phyloP scores from a whole-genome alignment of 768 basidiomycete species.

The Lactarius sp. region DNA sequence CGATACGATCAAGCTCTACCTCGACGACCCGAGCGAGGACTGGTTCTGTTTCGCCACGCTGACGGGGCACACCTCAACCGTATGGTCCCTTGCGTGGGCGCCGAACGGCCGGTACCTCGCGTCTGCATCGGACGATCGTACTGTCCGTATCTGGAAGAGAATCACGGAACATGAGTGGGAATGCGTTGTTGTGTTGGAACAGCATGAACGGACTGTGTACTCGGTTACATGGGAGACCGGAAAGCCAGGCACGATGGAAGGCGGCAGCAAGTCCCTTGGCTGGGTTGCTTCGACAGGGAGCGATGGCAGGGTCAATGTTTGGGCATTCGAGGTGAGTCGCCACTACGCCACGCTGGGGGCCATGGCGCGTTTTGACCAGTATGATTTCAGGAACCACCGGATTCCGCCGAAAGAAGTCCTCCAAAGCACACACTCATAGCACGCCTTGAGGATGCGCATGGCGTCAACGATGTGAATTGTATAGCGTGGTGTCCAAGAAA shows the following conservation, averaged over 20 bases:
- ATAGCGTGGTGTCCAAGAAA: constrained; percentile 76
- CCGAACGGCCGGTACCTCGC: constrained; percentile 78
- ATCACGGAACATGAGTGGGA: constrained; percentile 58
- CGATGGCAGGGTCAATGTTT: constrained; percentile 80
- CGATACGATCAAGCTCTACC: constrained; percentile 89
- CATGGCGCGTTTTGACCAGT: not conserved
- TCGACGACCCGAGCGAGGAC: constrained; percentile 91
- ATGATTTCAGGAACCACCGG: not conserved
- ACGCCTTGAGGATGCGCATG: constrained; percentile 62
- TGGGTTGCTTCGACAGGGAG: constrained; percentile 83
- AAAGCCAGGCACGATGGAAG: constrained; percentile 28
- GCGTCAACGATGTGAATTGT: constrained; percentile 78
- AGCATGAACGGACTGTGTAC: constrained; percentile 74
- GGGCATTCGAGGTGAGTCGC: constrained; percentile 57
- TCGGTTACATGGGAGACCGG: constrained; percentile 67
- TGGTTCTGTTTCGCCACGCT: constrained; percentile 88
- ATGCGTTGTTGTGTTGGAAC: constrained; percentile 51
- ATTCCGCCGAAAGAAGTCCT: constrained; percentile 12
- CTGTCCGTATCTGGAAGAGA: constrained; percentile 82
- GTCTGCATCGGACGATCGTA: constrained; percentile 79
- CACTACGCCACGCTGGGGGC: too few species aligned
- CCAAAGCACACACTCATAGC: constrained; percentile 45
- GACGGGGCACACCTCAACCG: constrained; percentile 77
- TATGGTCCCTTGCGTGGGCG: constrained; percentile 84
- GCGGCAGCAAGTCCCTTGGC: constrained; percentile 47